Conservation (phyloP, 441 rosid genomes). For the Erysimum cheiri region DNA sequence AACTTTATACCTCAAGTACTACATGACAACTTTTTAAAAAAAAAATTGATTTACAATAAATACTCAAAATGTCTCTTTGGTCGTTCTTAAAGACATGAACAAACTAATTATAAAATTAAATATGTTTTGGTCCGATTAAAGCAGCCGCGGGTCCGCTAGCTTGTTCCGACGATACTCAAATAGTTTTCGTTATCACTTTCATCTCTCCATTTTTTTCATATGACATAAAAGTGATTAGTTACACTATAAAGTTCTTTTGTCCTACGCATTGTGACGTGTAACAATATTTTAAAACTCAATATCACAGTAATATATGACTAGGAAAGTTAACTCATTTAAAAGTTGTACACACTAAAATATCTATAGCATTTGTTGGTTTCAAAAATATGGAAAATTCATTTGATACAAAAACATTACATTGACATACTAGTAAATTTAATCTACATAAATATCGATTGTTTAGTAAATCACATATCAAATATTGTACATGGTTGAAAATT, state of each 20-base stretch:
- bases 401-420: slow-evolving; percentile 10
- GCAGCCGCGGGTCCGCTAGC: slow-evolving; percentile 36
- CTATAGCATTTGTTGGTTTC: slow-evolving; percentile 1
- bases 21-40: not conserved
- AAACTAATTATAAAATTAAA: not conserved
- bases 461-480: not conserved
- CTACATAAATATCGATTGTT: not conserved
- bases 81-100: slow-evolving; percentile 31
- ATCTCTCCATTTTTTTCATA: slow-evolving; percentile 6
- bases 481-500: not conserved
- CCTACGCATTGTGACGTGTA: slow-evolving; percentile 45
- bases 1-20: slow-evolving; percentile 18
- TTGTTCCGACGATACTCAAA: slow-evolving; percentile 32
- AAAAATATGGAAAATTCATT: not conserved
- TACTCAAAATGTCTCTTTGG: slow-evolving; percentile 35
- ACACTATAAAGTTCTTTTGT: slow-evolving; percentile 36
- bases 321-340: slow-evolving; percentile 18
- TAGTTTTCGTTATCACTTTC: slow-evolving; percentile 34
- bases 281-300: slow-evolving; percentile 20
- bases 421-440: not conserved
- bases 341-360: slow-evolving; percentile 26
- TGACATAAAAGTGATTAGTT: slow-evolving; percentile 35
- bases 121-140: slow-evolving; percentile 31
- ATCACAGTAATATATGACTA: slow-evolving; percentile 25
- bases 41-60: slow-evolving; percentile 1